A percentile compares a stretch with the other conserved stretches of the same genome.
phyloP scores from a whole-genome alignment of 1,139 yeast species.

The Wickerhamiella pararugosa region DNA sequence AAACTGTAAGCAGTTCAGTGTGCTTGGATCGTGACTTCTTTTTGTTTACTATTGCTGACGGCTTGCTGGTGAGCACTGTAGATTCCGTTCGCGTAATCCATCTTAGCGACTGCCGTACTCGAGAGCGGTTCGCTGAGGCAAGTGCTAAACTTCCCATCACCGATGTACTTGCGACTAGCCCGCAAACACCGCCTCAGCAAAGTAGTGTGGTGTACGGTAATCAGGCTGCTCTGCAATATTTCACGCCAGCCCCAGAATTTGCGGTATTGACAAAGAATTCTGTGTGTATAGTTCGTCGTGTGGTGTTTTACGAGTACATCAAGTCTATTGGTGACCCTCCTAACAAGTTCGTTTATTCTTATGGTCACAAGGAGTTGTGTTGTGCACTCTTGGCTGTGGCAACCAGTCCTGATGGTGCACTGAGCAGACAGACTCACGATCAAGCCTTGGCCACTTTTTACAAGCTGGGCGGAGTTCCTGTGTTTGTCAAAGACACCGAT shows the following conservation, averaged over 20 bases:
- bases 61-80: conserved; percentile 60
- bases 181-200: not conserved
- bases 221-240: conserved; percentile 72
- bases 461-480: conserved; percentile 17
- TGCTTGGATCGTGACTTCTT: conserved; percentile 50
- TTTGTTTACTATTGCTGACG: conserved; percentile 30
- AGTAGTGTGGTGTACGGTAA: conserved; percentile 32
- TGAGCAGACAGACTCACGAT: conserved; percentile 12
- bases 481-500: conserved; percentile 14
- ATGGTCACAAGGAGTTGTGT: conserved; percentile 66
- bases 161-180: conserved; percentile 1
- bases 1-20: conserved; percentile 9
- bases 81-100: conserved; percentile 66
- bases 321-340: conserved; percentile 46
- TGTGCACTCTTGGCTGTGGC: conserved; percentile 74
- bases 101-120: conserved; percentile 23
- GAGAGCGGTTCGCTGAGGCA: conserved; percentile 53
- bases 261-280: conserved; percentile 76
- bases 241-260: conserved; percentile 37
- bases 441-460: conserved; percentile 14
- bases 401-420: conserved; percentile 34
- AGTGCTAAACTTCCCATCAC: conserved; percentile 53
- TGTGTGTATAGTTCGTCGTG: conserved; percentile 56
- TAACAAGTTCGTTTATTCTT: conserved; percentile 36
- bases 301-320: conserved; percentile 67